phyloP scores from a whole-genome alignment of 345 rosid genomes.

The Cochlearia excelsa region DNA sequence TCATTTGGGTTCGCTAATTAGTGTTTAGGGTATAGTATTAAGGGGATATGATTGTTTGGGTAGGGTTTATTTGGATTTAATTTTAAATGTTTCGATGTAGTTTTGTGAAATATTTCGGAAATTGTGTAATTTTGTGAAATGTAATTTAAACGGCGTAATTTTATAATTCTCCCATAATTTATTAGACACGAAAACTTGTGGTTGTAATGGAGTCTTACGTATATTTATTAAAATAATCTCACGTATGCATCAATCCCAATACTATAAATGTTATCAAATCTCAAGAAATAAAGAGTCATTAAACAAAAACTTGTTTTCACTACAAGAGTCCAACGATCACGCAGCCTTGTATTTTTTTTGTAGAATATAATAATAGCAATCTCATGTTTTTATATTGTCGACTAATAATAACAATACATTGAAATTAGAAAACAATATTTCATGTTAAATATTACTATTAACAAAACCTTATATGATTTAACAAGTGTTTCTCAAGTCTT shows the following conservation, averaged over 20 bases:
- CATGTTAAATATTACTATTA: conserved; percentile 2
- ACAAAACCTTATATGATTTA: background rate
- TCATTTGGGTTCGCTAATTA: too few relatives aligned
- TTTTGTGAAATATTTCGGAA: too few relatives aligned
- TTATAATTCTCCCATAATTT: too few relatives aligned
- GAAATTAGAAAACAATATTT: background rate
- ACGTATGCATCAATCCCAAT: conserved; percentile 22
- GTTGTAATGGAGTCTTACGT: conserved; percentile 1
- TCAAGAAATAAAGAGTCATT: conserved; percentile 16
- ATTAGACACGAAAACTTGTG: background rate
- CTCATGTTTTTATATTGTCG: too few relatives aligned
- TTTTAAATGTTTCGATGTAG: too few relatives aligned
- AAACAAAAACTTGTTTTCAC: conserved; percentile 18
- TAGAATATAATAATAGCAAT: background rate
- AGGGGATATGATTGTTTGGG: too few relatives aligned
- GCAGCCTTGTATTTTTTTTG: conserved; percentile 12
- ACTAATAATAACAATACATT: background rate
- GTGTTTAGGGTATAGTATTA: too few relatives aligned
- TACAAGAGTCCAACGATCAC: conserved; percentile 34
- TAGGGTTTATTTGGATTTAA: too few relatives aligned
- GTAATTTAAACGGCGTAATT: too few relatives aligned
- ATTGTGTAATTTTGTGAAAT: too few relatives aligned
- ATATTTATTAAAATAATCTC: background rate
- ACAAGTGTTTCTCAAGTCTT: too few relatives aligned
- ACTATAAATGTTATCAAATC: conserved; percentile 22